Conservation (phyloP, 2,329 filamentous ascomycete genomes). For the Cladosporium sp. region DNA sequence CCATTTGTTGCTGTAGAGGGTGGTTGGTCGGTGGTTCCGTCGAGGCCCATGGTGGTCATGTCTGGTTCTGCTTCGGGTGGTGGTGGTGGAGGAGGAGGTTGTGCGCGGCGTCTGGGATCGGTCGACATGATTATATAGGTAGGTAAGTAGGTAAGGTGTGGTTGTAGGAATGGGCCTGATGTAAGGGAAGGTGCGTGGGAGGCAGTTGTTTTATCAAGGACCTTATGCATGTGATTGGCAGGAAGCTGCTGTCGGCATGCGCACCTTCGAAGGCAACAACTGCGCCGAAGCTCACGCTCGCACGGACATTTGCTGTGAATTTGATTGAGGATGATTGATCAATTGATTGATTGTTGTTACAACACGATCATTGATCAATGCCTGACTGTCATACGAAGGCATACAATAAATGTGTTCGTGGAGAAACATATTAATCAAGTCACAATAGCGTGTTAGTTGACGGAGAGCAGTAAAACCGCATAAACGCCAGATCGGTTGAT, state of each 20-base stretch:
- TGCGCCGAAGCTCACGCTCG: too few species aligned
- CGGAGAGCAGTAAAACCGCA: too few species aligned
- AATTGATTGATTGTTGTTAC: too few species aligned
- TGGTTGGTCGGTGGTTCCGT: constrained; percentile 22
- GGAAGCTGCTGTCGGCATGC: constrained; percentile 1
- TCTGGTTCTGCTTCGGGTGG: constrained; percentile 43
- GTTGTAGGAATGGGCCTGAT: not conserved
- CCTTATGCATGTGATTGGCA: not conserved
- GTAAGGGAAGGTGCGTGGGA: not conserved
- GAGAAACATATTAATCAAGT: too few species aligned
- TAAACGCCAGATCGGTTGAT: too few species aligned
- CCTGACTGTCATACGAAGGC: too few species aligned
- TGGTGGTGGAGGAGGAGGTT: constrained; percentile 38
- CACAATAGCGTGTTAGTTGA: too few species aligned
- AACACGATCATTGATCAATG: too few species aligned
- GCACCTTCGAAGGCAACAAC: constrained; percentile 1
- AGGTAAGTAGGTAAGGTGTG: not conserved
- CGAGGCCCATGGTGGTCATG: constrained; percentile 26
- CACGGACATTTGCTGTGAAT: too few species aligned
- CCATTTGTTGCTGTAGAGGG: constrained; percentile 22
- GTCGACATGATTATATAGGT: constrained; percentile 29
- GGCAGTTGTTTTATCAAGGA: not conserved
- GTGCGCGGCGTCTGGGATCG: constrained; percentile 46
- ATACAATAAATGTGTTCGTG: too few species aligned
- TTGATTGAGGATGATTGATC: too few species aligned